Evolutionary conservation across 805 yeast species (phyloP).

Genomic region (Saccharomycopsis selenospora): DNA sequence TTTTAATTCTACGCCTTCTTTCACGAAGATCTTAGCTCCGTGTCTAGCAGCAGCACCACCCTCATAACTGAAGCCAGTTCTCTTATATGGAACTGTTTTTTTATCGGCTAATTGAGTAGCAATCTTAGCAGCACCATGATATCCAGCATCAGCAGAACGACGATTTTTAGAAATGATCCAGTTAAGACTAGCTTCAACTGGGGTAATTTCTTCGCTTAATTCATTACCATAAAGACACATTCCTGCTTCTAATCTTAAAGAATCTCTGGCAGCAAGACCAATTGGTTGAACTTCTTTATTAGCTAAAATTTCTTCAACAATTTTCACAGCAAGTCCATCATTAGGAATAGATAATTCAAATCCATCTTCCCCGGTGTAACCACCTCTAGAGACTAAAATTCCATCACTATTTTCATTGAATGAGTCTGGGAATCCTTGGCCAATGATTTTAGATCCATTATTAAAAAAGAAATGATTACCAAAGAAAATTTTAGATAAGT

Average conservation of each 20-base stretch:
- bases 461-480: conserved; percentile 56
- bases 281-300: conserved; percentile 65
- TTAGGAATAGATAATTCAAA: conserved; percentile 81
- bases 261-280: conserved; percentile 97
- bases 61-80: conserved; percentile 65
- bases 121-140: conserved; percentile 73
- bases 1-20: conserved; percentile 36
- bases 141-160: conserved; percentile 43
- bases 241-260: conserved; percentile 93
- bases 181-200: conserved; percentile 79
- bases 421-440: conserved; percentile 27
- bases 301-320: conserved; percentile 54
- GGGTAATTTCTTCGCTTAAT: conserved; percentile 69
- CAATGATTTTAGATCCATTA: conserved; percentile 8
- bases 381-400: conserved; percentile 85
- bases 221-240: conserved; percentile 97
- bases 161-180: conserved; percentile 87
- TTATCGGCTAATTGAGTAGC: conserved; percentile 66
- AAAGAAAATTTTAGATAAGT: conserved; percentile 58
- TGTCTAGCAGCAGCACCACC: conserved; percentile 93
- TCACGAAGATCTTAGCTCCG: conserved; percentile 53
- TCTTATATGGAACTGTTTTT: conserved; percentile 42
- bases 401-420: conserved; percentile 34
- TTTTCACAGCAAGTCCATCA: conserved; percentile 43
- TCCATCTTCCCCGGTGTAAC: conserved; percentile 98